These are phyloP conservation scores for Malus sieversii DNA, from an alignment of 306 rosid genomes.

Conservation along the genomic window DNA sequence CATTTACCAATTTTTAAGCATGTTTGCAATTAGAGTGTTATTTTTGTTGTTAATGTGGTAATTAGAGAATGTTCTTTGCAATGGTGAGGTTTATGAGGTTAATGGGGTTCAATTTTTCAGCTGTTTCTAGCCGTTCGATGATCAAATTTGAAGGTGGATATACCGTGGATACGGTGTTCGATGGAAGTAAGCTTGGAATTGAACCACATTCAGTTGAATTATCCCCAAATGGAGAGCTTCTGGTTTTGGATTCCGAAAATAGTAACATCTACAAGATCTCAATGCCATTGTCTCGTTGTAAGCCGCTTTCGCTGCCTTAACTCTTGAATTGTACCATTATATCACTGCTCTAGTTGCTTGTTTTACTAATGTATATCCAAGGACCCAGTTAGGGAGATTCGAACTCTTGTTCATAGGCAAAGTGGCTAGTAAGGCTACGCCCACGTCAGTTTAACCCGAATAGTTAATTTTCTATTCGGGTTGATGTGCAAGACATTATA, in stretches of 20 bases:
- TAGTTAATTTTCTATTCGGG: constrained; percentile 12
- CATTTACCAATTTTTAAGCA: neutral
- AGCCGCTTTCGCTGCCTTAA: constrained; percentile 21
- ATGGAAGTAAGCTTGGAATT: constrained; percentile 88
- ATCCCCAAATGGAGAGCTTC: constrained; percentile 65
- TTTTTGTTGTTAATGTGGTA: constrained; percentile 3
- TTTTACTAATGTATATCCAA: neutral
- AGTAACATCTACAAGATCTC: constrained; percentile 83
- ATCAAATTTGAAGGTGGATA: constrained; percentile 91
- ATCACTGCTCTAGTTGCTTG: constrained; percentile 8
- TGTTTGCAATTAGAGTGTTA: neutral
- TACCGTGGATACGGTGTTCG: constrained; percentile 83
- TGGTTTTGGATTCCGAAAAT: constrained; percentile 84
- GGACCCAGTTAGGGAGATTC: constrained; percentile 4
- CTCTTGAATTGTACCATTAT: neutral
- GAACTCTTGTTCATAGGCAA: no score
- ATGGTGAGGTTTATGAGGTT: constrained; percentile 3
- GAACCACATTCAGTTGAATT: constrained; percentile 77
- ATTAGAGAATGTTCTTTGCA: neutral
- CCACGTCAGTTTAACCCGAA: neutral
- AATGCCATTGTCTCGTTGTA: constrained; percentile 65
- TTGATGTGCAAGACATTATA: constrained; percentile 17
- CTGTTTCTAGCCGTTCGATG: constrained; percentile 65
- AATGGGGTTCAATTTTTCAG: constrained; percentile 35
- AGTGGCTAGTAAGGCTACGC: no score